These are phyloP conservation scores for Cryphonectria naterciae DNA, from an alignment of 2,329 filamentous ascomycete species.

Conservation along the genomic window DNA sequence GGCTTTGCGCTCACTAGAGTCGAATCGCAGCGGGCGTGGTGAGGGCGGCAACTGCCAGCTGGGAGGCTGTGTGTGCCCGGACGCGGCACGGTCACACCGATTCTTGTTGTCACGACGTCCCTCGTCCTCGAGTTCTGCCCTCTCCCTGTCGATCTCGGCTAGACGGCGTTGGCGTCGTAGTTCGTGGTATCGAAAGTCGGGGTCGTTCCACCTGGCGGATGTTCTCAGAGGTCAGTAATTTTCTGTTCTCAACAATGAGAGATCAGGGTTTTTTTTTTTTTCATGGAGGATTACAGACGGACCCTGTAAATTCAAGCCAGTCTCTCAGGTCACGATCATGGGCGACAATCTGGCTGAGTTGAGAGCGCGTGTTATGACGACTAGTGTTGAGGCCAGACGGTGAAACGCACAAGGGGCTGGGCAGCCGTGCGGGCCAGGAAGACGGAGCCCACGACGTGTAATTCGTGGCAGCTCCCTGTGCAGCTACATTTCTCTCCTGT, in stretches of 20 bases:
- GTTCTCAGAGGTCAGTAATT: background rate
- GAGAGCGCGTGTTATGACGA: background rate
- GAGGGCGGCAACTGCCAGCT: background rate
- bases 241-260: background rate
- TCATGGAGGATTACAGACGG: background rate
- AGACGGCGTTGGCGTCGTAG: slow-evolving; percentile 15
- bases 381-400: background rate
- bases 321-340: background rate
- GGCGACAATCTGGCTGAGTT: background rate
- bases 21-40: background rate
- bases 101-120: background rate
- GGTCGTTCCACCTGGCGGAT: slow-evolving; percentile 11
- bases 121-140: background rate
- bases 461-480: background rate
- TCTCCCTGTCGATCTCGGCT: slow-evolving; percentile 16
- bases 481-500: background rate
- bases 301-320: background rate
- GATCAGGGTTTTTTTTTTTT: too few species aligned
- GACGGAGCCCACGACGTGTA: background rate
- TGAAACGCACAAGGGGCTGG: background rate
- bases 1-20: background rate
- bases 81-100: background rate
- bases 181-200: background rate
- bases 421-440: background rate
- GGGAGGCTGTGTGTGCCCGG: background rate